Evolutionary conservation across 768 basidiomycete species (phyloP).

Genomic region (Pleurotus ostreatus): DNA sequence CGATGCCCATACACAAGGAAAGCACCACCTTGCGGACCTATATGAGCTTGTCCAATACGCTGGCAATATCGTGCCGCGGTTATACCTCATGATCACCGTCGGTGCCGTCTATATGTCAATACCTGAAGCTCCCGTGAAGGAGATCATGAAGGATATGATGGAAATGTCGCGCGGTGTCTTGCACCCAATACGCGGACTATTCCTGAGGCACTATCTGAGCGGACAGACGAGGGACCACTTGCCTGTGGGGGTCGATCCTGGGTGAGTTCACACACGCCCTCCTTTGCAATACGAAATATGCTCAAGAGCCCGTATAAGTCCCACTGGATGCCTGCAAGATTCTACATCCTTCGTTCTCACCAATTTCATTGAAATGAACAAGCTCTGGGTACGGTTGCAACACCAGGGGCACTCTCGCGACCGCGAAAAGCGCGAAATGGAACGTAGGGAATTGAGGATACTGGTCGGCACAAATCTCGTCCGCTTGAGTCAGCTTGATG

Average conservation of each 20-base stretch:
- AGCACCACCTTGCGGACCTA: conserved; percentile 95
- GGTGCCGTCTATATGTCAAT: conserved; percentile 99
- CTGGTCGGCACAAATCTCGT: conserved; percentile 98
- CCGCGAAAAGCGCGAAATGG: conserved; percentile 95
- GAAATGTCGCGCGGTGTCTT: conserved; percentile 98
- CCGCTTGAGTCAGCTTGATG: conserved; percentile 90
- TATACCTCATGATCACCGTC: conserved; percentile 99
- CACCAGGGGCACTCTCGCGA: conserved; percentile 97
- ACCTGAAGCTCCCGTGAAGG: conserved; percentile 94
- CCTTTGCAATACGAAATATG: neutral
- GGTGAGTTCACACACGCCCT: conserved; percentile 45
- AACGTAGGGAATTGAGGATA: conserved; percentile 91
- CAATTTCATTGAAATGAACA: conserved; percentile 99
- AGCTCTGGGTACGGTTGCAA: conserved; percentile 97
- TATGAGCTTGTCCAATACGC: conserved; percentile 99
- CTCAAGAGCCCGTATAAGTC: conserved; percentile 39
- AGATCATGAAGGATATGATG: conserved; percentile 99
- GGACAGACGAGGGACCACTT: conserved; percentile 95
- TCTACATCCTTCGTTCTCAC: conserved; percentile 95
- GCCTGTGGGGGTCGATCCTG: conserved; percentile 79
- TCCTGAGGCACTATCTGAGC: conserved; percentile 93
- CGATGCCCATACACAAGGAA: conserved; percentile 87
- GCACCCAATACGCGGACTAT: conserved; percentile 94
- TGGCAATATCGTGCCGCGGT: conserved; percentile 89
- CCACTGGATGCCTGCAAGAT: conserved; percentile 87